These are phyloP conservation scores for Calocera viscosa DNA, from an alignment of 768 basidiomycete genomes.

Conservation along the genomic window DNA sequence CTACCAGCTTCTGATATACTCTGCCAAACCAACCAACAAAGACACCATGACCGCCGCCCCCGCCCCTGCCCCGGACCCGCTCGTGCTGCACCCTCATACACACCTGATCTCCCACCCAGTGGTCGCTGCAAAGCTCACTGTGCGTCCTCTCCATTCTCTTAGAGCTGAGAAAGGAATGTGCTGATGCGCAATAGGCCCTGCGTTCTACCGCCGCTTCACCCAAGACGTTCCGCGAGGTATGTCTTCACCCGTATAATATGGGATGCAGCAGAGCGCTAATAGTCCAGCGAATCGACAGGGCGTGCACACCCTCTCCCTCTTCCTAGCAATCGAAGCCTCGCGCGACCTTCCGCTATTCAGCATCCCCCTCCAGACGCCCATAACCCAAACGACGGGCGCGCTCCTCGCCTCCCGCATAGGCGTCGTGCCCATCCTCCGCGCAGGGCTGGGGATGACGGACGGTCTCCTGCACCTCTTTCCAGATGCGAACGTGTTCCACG, in stretches of 20 bases:
- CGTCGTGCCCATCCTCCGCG: conserved; percentile 80
- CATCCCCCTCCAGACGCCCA: conserved; percentile 52
- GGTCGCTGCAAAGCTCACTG: conserved; percentile 59
- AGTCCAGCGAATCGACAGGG: conserved; percentile 33
- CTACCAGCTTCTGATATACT: too few relatives aligned
- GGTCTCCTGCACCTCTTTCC: conserved; percentile 77
- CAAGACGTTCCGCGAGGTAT: conserved; percentile 70
- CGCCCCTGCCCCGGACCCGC: neutral
- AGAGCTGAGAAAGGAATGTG: neutral
- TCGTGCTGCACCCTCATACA: neutral
- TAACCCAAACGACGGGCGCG: conserved; percentile 66
- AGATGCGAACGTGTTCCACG: conserved; percentile 77
- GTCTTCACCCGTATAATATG: conserved; percentile 4
- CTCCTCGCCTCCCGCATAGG: conserved; percentile 66
- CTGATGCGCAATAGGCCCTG: conserved; percentile 22
- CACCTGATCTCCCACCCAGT: conserved; percentile 48
- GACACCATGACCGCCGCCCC: neutral
- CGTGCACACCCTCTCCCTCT: conserved; percentile 58
- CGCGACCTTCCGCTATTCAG: conserved; percentile 34
- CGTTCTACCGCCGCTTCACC: conserved; percentile 46
- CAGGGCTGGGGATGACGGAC: conserved; percentile 88
- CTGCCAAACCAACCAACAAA: too few relatives aligned
- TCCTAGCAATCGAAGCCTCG: conserved; percentile 76
- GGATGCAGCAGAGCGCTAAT: neutral
- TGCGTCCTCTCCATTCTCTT: conserved; percentile 23